Evolutionary conservation across 768 basidiomycete species (phyloP).

Genomic region (Lactifluus subvellereus): DNA sequence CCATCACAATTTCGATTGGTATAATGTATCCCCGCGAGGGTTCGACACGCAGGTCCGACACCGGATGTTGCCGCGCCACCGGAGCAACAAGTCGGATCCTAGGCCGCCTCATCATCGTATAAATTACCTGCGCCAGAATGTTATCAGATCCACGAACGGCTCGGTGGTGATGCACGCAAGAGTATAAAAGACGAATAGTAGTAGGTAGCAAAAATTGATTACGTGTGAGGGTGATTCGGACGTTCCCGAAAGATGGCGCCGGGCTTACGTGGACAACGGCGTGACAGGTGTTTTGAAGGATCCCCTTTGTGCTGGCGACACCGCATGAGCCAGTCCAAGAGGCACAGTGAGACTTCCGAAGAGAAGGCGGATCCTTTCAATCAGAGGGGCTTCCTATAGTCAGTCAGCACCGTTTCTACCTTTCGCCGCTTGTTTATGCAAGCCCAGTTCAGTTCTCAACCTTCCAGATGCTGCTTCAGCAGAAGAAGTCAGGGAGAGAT

Average conservation of each 20-base stretch:
- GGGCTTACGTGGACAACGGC: not conserved
- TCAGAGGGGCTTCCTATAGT: slow-evolving; percentile 24
- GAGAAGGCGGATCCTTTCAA: slow-evolving; percentile 14
- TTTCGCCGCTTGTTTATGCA: not conserved
- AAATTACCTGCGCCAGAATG: not conserved
- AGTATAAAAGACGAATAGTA: not conserved
- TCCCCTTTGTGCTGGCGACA: not conserved
- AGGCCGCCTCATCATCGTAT: not conserved
- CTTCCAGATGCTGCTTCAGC: slow-evolving; percentile 57
- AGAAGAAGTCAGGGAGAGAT: slow-evolving; percentile 68
- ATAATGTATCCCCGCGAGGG: not conserved
- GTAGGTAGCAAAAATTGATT: not conserved
- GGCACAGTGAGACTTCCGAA: slow-evolving; percentile 4
- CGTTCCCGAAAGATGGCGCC: slow-evolving; percentile 13
- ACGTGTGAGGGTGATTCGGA: not conserved
- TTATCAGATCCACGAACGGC: not conserved
- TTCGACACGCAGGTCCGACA: not conserved
- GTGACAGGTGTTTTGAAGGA: no score
- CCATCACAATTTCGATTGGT: not conserved
- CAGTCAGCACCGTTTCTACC: not conserved
- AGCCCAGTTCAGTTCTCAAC: slow-evolving; percentile 60
- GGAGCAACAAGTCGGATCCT: not conserved
- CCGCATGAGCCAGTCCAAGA: slow-evolving; percentile 19
- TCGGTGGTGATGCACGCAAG: not conserved
- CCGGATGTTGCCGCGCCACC: not conserved